These are phyloP conservation scores for Leccinum pallidistipes DNA, from an alignment of 1,284 basidiomycete species.

Conservation along the genomic window DNA sequence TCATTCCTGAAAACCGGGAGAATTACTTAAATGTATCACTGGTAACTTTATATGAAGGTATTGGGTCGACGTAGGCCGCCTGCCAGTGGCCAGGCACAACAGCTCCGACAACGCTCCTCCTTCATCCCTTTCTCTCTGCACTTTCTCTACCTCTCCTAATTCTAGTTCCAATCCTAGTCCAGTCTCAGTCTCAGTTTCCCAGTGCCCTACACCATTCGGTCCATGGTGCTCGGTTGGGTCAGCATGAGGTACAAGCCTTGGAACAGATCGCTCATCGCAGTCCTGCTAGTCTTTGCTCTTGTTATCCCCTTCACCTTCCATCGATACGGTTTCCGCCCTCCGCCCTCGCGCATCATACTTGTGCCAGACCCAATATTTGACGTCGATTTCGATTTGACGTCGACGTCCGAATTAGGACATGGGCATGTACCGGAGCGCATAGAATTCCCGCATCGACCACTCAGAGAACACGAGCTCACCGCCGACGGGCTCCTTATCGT, in stretches of 20 bases:
- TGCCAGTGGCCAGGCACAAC: no score
- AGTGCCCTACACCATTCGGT: no score
- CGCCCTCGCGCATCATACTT: background rate
- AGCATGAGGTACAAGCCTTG: conserved; percentile 1
- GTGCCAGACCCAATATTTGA: background rate
- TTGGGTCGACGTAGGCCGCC: no score
- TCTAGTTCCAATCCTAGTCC: no score
- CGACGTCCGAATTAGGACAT: background rate
- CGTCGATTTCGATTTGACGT: background rate
- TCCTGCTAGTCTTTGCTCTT: conserved; percentile 6
- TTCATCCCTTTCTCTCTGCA: no score
- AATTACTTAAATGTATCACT: no score
- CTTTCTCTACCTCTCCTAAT: no score
- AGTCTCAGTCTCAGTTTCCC: no score
- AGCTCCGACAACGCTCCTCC: no score
- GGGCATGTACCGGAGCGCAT: background rate
- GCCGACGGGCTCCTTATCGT: conserved; percentile 33
- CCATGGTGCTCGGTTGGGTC: conserved; percentile 1
- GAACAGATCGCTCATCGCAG: background rate
- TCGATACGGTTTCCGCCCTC: background rate
- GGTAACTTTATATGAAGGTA: no score
- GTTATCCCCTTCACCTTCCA: background rate
- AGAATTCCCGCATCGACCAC: background rate
- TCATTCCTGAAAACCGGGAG: no score
- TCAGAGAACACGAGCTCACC: conserved; percentile 26